Evolutionary conservation across 2,329 filamentous ascomycete genomes (phyloP).

Genomic region (Fusarium sp.): DNA sequence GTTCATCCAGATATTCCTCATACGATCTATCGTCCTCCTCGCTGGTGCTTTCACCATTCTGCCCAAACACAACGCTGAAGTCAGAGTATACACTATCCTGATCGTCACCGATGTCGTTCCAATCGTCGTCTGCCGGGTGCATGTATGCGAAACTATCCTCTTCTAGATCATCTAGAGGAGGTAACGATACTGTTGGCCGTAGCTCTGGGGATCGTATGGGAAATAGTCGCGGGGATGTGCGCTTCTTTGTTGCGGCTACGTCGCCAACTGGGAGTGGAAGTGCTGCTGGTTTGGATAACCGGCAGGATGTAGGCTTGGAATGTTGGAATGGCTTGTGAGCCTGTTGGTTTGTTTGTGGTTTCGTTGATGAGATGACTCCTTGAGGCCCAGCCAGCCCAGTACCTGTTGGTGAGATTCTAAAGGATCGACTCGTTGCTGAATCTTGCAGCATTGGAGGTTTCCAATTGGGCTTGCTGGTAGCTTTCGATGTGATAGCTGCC

Average conservation of each 20-base stretch:
- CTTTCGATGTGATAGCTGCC: constrained; percentile 36
- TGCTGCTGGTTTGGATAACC: constrained; percentile 47
- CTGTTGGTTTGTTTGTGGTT: constrained; percentile 7
- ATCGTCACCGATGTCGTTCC: constrained; percentile 57
- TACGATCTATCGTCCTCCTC: constrained; percentile 58
- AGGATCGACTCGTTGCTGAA: constrained; percentile 36
- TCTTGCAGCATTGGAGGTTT: constrained; percentile 41
- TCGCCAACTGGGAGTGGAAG: constrained; percentile 48
- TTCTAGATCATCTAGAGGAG: constrained; percentile 50
- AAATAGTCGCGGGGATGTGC: constrained; percentile 49
- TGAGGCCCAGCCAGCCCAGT: constrained; percentile 23
- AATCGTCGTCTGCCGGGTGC: constrained; percentile 58
- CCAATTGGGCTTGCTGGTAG: constrained; percentile 38
- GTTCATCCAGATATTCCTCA: constrained; percentile 67
- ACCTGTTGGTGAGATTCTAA: constrained; percentile 25
- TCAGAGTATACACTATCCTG: constrained; percentile 66
- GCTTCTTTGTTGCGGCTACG: constrained; percentile 42
- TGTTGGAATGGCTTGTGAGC: constrained; percentile 26
- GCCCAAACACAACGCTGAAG: constrained; percentile 64
- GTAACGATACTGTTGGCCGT: constrained; percentile 32
- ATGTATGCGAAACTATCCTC: constrained; percentile 65
- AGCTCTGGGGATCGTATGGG: constrained; percentile 53
- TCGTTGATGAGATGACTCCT: constrained; percentile 10
- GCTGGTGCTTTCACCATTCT: constrained; percentile 38
- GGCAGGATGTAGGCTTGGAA: constrained; percentile 41